phyloP scores from a whole-genome alignment of 345 rosid species.

The Brassica napus region DNA sequence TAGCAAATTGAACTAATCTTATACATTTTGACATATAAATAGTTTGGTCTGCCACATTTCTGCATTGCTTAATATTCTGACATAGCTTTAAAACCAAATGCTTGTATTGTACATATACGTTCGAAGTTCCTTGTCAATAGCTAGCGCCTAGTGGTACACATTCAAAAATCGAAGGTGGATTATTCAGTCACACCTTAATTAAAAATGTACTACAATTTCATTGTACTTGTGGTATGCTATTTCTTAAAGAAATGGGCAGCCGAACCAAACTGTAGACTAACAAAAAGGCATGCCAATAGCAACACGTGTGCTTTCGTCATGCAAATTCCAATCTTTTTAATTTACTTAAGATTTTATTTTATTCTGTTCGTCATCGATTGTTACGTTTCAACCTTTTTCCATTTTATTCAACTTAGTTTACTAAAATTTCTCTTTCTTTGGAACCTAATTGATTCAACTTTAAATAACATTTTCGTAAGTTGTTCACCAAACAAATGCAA shows the following conservation, averaged over 20 bases:
- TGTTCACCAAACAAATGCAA: constrained; percentile 39
- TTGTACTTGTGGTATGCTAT: neutral
- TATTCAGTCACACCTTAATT: neutral
- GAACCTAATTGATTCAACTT: constrained; percentile 12
- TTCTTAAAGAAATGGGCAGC: constrained; percentile 19
- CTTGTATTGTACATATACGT: neutral
- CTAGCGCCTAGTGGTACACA: neutral
- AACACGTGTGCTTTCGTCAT: constrained; percentile 33
- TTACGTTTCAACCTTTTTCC: constrained; percentile 35
- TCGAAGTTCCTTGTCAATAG: neutral
- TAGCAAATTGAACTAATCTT: neutral
- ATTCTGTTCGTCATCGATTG: constrained; percentile 13
- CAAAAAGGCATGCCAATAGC: constrained; percentile 3
- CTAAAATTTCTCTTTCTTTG: constrained; percentile 5
- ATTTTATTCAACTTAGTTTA: constrained; percentile 24
- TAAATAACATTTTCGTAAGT: constrained; percentile 30
- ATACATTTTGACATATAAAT: neutral
- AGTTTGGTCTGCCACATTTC: neutral
- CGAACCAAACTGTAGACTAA: constrained; percentile 24
- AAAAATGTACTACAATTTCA: neutral
- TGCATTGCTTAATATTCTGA: neutral
- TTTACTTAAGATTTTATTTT: neutral
- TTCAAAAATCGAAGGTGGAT: neutral
- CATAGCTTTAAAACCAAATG: neutral
- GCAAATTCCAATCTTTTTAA: constrained; percentile 6